Conservation (phyloP, 768 basidiomycete genomes). For the Lenzites betulinus region DNA sequence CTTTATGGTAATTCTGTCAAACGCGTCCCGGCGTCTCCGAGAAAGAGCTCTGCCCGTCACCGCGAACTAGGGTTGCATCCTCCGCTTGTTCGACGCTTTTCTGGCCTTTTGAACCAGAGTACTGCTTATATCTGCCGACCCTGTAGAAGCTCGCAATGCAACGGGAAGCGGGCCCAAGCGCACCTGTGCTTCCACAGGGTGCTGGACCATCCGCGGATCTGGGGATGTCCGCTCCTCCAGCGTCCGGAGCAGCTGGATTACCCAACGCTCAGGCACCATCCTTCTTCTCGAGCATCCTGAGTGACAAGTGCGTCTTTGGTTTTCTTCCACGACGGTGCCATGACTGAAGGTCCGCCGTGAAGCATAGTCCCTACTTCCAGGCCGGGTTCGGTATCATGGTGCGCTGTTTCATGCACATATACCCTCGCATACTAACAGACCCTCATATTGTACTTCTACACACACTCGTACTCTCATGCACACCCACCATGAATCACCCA, state of each 20-base stretch:
- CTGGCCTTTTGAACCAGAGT: background rate
- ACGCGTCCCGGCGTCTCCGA: slow-evolving; percentile 3
- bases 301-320: slow-evolving; percentile 29
- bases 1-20: background rate
- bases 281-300: slow-evolving; percentile 23
- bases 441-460: too few relatives aligned
- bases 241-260: background rate
- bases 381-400: slow-evolving; percentile 99
- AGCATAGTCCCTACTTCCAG: slow-evolving; percentile 89
- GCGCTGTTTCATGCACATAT: slow-evolving; percentile 11
- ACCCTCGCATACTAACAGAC: too few relatives aligned
- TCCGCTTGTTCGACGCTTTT: background rate
- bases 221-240: background rate
- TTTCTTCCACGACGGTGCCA: background rate
- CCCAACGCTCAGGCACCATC: slow-evolving; percentile 8
- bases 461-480: too few relatives aligned
- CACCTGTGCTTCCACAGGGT: background rate
- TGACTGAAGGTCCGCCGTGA: slow-evolving; percentile 13
- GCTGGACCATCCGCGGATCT: background rate
- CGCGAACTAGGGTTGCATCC: background rate
- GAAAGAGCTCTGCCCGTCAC: background rate
- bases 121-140: background rate
- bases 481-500: background rate
- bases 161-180: background rate
- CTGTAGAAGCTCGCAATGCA: background rate